Evolutionary conservation across 495 filamentous ascomycete species (phyloP).

Genomic region (Lepraria neglecta): DNA sequence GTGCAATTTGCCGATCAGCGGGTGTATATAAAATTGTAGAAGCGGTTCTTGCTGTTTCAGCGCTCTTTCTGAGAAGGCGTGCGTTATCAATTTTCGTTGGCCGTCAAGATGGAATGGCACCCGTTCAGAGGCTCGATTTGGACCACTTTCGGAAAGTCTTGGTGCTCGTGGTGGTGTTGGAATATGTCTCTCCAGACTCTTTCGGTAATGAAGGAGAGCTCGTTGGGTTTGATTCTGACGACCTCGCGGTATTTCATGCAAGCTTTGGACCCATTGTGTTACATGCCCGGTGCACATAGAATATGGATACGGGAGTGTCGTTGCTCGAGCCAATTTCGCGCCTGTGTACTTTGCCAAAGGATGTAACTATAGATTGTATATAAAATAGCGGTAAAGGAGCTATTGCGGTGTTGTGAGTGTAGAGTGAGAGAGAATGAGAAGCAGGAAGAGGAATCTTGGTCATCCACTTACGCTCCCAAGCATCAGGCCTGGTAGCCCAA

Average conservation of each 20-base stretch:
- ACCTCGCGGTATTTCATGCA: background rate
- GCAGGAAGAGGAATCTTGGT: background rate
- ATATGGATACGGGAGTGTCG: background rate
- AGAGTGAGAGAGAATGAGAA: background rate
- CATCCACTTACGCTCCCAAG: background rate
- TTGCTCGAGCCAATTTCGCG: background rate
- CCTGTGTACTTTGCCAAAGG: background rate
- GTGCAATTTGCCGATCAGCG: too few relatives aligned
- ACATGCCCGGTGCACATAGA: background rate
- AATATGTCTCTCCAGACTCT: background rate
- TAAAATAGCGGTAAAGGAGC: background rate
- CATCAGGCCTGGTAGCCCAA: background rate
- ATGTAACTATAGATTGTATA: background rate
- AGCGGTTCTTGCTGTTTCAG: too few relatives aligned
- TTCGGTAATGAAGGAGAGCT: background rate
- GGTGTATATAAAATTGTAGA: too few relatives aligned
- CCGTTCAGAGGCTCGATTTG: background rate
- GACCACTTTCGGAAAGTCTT: background rate
- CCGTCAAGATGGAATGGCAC: background rate
- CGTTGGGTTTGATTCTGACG: background rate
- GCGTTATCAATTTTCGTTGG: too few relatives aligned
- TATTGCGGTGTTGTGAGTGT: background rate
- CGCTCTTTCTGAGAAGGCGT: too few relatives aligned
- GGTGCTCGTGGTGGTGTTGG: background rate
- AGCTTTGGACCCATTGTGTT: background rate